These are phyloP conservation scores for Populus davidiana DNA, from an alignment of 345 rosid genomes.

Conservation along the genomic window DNA sequence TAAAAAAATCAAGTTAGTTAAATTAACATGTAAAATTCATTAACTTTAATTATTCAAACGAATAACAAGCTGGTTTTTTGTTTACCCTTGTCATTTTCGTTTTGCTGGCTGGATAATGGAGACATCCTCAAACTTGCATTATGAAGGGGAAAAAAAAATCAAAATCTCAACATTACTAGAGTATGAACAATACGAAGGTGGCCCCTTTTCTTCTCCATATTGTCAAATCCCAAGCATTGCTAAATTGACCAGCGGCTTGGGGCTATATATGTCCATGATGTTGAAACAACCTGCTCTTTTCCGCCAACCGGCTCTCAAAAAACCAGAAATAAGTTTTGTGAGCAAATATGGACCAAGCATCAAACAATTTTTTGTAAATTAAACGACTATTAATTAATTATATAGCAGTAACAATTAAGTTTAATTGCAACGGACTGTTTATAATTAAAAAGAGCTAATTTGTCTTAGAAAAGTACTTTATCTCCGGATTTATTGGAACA, in stretches of 20 bases:
- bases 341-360: not conserved
- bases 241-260: not conserved
- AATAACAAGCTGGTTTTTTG: too few relatives aligned
- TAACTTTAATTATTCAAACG: too few relatives aligned
- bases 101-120: not conserved
- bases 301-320: not conserved
- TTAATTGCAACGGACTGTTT: not conserved
- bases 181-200: not conserved
- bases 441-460: too few relatives aligned
- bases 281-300: not conserved
- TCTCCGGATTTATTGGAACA: too few relatives aligned
- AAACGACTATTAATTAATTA: not conserved
- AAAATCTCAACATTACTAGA: not conserved
- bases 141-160: not conserved
- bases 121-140: not conserved
- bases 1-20: too few relatives aligned
- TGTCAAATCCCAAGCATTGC: not conserved
- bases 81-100: not conserved
- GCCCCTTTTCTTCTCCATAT: not conserved
- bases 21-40: too few relatives aligned
- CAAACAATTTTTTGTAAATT: not conserved
- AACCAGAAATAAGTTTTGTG: not conserved
- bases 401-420: not conserved
- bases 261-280: not conserved
- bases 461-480: too few relatives aligned